Percentiles rank a stretch among this genome's conserved stretches.
These are phyloP conservation scores for Albatrellus sp. DNA, from an alignment of 1,284 basidiomycete genomes.

Conservation along the genomic window DNA sequence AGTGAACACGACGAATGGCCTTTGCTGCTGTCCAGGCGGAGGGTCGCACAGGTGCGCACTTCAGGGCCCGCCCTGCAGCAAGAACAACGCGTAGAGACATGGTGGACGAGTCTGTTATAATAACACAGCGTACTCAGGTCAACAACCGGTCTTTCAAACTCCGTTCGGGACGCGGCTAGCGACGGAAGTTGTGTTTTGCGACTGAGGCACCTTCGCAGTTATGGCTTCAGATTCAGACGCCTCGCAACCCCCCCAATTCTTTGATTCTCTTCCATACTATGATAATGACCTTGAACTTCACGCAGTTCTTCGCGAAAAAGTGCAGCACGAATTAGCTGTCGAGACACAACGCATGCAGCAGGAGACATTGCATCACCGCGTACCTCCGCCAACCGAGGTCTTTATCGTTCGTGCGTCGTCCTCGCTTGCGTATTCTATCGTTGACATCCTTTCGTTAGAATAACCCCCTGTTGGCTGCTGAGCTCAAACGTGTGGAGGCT, in stretches of 20 bases:
- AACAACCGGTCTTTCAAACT: conserved; percentile 12
- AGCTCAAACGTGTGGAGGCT: conserved; percentile 61
- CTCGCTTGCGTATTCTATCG: conserved; percentile 9
- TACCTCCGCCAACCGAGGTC: conserved; percentile 57
- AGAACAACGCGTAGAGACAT: conserved; percentile 41
- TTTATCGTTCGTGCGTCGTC: conserved; percentile 45
- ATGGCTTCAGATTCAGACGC: conserved; percentile 4
- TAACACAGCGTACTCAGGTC: neutral
- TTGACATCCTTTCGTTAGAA: conserved; percentile 33
- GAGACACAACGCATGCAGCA: conserved; percentile 42
- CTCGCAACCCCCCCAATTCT: conserved; percentile 15
- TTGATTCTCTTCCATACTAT: conserved; percentile 90
- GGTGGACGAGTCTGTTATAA: conserved; percentile 14
- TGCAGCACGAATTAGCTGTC: conserved; percentile 59
- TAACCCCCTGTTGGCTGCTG: conserved; percentile 54
- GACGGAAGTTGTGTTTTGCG: neutral
- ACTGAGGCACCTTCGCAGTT: conserved; percentile 8
- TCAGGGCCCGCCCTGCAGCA: conserved; percentile 27
- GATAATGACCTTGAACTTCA: conserved; percentile 83
- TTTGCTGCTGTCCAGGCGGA: conserved; percentile 17
- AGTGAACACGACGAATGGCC: conserved; percentile 27
- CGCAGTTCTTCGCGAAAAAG: conserved; percentile 58
- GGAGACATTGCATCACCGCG: conserved; percentile 47
- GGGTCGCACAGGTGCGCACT: conserved; percentile 16
- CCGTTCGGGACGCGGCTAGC: conserved; percentile 9